Percentiles rank a stretch among this genome's conserved stretches.
These are phyloP conservation scores for Echria macrotheca DNA, from an alignment of 495 filamentous ascomycete genomes.

Conservation along the genomic window DNA sequence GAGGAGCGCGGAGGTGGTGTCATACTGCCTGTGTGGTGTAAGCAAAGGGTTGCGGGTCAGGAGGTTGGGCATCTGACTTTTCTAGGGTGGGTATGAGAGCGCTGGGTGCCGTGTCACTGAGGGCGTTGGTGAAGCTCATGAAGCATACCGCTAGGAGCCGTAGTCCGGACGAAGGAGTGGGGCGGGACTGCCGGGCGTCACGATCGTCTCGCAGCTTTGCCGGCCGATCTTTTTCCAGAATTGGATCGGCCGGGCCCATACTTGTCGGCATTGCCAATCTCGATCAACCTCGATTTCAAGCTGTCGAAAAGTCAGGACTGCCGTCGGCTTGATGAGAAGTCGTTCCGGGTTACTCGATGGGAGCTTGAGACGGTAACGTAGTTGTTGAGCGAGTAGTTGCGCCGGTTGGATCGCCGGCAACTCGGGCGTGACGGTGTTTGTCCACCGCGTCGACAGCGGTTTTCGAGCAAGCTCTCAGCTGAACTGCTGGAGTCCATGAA, in stretches of 20 bases:
- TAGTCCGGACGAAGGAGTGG: slow-evolving; percentile 32
- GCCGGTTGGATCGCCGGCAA: neutral
- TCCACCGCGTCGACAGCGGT: no score
- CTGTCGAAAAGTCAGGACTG: no score
- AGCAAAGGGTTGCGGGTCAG: neutral
- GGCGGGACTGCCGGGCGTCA: neutral
- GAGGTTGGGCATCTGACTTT: slow-evolving; percentile 27
- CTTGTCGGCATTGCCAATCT: neutral
- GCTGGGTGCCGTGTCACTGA: slow-evolving; percentile 62
- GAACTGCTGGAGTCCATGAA: neutral
- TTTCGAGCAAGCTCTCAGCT: neutral
- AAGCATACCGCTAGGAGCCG: slow-evolving; percentile 43
- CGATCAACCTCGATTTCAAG: neutral
- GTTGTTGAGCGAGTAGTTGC: neutral
- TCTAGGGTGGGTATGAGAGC: slow-evolving; percentile 70
- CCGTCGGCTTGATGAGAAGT: no score
- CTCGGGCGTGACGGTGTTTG: no score
- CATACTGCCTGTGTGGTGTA: slow-evolving; percentile 44
- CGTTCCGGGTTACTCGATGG: no score
- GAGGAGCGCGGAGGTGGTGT: slow-evolving; percentile 62
- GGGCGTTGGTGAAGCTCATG: slow-evolving; percentile 51
- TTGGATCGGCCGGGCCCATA: neutral
- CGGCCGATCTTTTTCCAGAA: neutral
- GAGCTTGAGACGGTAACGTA: no score
- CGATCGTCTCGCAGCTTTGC: neutral